Base-by-base conservation (phyloP, 768 basidiomycete species). In the Cubamyces sp. region DNA sequence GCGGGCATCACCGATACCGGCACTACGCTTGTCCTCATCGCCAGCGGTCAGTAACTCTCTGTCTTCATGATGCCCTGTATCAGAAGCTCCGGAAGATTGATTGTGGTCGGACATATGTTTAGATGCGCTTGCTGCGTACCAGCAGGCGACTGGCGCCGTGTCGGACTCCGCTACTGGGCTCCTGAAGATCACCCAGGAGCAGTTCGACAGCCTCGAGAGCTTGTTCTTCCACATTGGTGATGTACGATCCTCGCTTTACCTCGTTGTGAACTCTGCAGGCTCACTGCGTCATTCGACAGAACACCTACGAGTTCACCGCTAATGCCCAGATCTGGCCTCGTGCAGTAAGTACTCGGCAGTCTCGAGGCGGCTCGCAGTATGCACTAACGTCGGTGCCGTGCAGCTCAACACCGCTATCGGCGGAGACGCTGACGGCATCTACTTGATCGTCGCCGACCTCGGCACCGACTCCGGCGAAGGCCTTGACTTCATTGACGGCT, bases 1-100 rank as follows among this genome's bases (percentile, higher is more conserved):
- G 68, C 74, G 7, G 77, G 77, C 18, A 72, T 77, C 58, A 70
- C 76, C 61, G 75, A 78, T 58, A 77, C 76, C n/a, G 77, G 75
- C 40, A 78, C 76, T 5, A 74, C 75, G 1, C 69, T 78, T 34
- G 57, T 73, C 40, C 65, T 73, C 52, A 62, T 77, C 53, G 74
- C 75, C 11, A 66, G 70, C 19, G 69, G 73, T 75, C 3, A 41
- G 64, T 56, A 12, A 3, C 23, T 5, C 15, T 18, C 21, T 15
- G 11, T 15, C 15, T 34, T 25, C 18, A 18, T 9, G 1, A 11
- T 2, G n/a, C 1, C 14, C 9, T 23, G 19, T 1, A 37, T 19
- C 5, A 5, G 11, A 11, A 21, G 3, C 25, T 1, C 21, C 28
- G 25, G 5, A 41, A 37, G 8, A 3, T 4, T 43, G 21, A n/a